These are phyloP conservation scores for Chaetomiaceae sp. DNA, from an alignment of 2,329 filamentous ascomycete species.

Conservation along the genomic window DNA sequence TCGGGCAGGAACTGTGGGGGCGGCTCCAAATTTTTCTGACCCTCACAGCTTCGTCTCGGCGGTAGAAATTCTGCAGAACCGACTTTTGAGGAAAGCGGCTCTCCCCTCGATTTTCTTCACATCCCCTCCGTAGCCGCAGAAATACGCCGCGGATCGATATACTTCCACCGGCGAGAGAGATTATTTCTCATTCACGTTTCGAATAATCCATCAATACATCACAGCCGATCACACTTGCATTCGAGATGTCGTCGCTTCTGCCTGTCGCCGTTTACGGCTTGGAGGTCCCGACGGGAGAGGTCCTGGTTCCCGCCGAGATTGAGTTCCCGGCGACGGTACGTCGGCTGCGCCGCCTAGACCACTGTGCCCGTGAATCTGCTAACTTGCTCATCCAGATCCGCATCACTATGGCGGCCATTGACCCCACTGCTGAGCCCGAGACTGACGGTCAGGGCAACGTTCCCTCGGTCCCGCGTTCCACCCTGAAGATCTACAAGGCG, in stretches of 20 bases:
- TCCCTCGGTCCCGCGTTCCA: constrained; percentile 67
- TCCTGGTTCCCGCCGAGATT: constrained; percentile 72
- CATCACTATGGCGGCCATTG: constrained; percentile 97
- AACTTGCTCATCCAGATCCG: constrained; percentile 63
- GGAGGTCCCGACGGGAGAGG: constrained; percentile 79
- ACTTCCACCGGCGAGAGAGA: neutral
- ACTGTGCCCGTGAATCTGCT: constrained; percentile 21
- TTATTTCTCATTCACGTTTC: neutral
- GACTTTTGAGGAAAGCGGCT: constrained; percentile 9
- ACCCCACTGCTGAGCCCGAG: constrained; percentile 74
- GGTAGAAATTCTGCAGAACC: constrained; percentile 22
- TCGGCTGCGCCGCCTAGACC: constrained; percentile 25
- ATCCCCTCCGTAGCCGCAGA: neutral
- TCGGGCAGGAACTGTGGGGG: constrained; percentile 14
- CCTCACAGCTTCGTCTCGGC: constrained; percentile 8
- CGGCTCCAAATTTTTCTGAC: constrained; percentile 19
- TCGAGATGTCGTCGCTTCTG: constrained; percentile 50
- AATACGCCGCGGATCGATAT: neutral
- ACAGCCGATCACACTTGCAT: constrained; percentile 1
- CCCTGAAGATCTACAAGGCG: constrained; percentile 83
- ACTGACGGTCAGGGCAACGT: constrained; percentile 59
- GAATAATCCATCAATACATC: neutral
- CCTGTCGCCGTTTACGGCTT: constrained; percentile 86
- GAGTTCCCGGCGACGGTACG: constrained; percentile 82
- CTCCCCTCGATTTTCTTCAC: constrained; percentile 2